Evolutionary conservation across 306 rosid genomes (phyloP).

Genomic region (Ormosia emarginata): DNA sequence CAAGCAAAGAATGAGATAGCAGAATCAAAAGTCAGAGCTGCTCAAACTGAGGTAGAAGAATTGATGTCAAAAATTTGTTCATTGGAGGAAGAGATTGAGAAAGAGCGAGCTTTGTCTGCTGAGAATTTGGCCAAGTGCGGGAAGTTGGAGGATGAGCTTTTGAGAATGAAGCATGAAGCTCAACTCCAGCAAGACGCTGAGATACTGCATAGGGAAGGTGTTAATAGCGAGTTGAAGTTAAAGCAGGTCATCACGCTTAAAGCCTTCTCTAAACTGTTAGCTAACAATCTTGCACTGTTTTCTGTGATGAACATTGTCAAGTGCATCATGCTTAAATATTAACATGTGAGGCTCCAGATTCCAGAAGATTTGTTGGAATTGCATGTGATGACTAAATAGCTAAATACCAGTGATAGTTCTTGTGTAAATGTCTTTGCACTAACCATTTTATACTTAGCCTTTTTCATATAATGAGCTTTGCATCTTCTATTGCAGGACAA

Average conservation of each 20-base stretch:
- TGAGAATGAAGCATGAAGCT: conserved; percentile 45
- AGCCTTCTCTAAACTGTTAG: not conserved
- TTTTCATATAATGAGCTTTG: not conserved
- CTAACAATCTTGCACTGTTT: not conserved
- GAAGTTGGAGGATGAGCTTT: conserved; percentile 60
- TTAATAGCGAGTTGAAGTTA: conserved; percentile 36
- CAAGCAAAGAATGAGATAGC: conserved; percentile 34
- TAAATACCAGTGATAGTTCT: not conserved
- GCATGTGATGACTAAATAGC: not conserved
- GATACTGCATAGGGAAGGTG: conserved; percentile 11
- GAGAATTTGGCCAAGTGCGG: conserved; percentile 40
- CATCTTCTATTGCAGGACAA: conserved; percentile 50
- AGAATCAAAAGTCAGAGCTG: conserved; percentile 38
- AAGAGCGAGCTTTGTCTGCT: conserved; percentile 55
- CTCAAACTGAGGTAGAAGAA: conserved; percentile 37
- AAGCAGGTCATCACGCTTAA: conserved; percentile 74
- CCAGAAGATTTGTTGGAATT: not conserved
- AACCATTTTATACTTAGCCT: not conserved
- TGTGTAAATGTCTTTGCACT: not conserved
- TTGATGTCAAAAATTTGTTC: conserved; percentile 47
- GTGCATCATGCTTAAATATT: not conserved
- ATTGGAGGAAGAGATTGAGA: conserved; percentile 51
- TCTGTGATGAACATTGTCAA: not conserved
- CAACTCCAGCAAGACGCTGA: conserved; percentile 38
- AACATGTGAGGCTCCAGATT: not conserved